Evolutionary conservation across 2,329 filamentous ascomycete genomes (phyloP).

Genomic region (Aspergillus sojae): DNA sequence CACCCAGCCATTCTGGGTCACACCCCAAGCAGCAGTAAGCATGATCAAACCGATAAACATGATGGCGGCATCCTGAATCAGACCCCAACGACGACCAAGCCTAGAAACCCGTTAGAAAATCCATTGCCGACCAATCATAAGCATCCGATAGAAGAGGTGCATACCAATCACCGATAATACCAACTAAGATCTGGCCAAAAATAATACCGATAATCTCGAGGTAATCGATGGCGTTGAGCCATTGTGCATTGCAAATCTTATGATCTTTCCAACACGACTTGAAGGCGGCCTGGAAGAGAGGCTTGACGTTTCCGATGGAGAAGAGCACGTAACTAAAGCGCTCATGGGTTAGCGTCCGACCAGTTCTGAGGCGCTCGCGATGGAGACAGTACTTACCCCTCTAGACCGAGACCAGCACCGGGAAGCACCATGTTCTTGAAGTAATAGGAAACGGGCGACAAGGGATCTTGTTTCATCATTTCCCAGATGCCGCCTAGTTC

Average conservation of each 20-base stretch:
- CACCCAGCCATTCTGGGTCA: constrained; percentile 87
- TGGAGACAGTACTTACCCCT: constrained; percentile 59
- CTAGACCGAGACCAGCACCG: constrained; percentile 86
- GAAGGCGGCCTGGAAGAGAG: constrained; percentile 77
- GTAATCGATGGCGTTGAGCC: constrained; percentile 84
- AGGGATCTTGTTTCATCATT: constrained; percentile 85
- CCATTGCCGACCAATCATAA: neutral
- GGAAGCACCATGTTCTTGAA: constrained; percentile 89
- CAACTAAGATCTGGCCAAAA: constrained; percentile 85
- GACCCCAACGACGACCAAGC: constrained; percentile 89
- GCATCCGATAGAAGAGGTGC: constrained; percentile 12
- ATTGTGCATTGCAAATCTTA: constrained; percentile 72
- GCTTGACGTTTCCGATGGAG: constrained; percentile 90
- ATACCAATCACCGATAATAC: constrained; percentile 72
- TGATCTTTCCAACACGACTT: constrained; percentile 73
- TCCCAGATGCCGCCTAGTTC: constrained; percentile 69
- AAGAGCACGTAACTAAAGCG: constrained; percentile 79
- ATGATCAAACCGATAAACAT: constrained; percentile 94
- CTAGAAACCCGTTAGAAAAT: constrained; percentile 42
- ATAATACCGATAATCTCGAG: constrained; percentile 95
- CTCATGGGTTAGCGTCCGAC: neutral
- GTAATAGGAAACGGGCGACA: constrained; percentile 83
- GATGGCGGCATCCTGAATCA: constrained; percentile 91
- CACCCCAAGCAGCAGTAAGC: constrained; percentile 88
- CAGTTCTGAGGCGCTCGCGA: neutral